phyloP scores from a whole-genome alignment of 495 filamentous ascomycete genomes.

The Neurospora sp. region DNA sequence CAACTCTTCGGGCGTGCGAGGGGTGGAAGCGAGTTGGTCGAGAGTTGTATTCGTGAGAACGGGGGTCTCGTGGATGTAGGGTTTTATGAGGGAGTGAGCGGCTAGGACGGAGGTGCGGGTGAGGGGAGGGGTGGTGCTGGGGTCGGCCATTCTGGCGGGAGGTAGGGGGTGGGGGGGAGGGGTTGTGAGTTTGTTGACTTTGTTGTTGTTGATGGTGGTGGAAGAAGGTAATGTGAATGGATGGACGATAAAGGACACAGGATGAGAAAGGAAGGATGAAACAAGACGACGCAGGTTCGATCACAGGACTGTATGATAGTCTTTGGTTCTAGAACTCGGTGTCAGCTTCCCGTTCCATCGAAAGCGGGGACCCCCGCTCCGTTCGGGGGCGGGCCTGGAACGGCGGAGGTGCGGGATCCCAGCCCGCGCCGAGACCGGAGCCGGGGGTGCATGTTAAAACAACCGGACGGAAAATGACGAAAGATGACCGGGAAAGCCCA shows the following conservation, averaged over 20 bases:
- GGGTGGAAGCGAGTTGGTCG: conserved; percentile 56
- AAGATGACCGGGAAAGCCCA: not conserved
- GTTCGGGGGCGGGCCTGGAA: not conserved
- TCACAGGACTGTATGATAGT: not conserved
- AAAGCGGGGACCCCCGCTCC: not conserved
- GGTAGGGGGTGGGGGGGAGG: too few species aligned
- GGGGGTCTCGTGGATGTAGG: conserved; percentile 73
- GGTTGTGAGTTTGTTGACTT: not conserved
- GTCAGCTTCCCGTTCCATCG: not conserved
- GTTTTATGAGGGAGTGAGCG: conserved; percentile 63
- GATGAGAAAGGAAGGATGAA: not conserved
- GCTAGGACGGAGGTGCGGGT: conserved; percentile 55
- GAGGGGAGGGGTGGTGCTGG: conserved; percentile 45
- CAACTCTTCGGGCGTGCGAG: conserved; percentile 44
- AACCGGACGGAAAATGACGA: not conserved
- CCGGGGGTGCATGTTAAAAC: not conserved
- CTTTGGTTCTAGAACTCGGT: not conserved
- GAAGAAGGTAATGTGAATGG: not conserved
- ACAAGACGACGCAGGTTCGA: not conserved
- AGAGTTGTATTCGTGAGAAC: conserved; percentile 70
- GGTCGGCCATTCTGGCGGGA: conserved; percentile 49
- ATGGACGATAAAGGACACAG: not conserved
- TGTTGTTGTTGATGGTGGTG: not conserved
- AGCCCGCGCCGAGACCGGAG: not conserved
- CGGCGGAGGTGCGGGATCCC: not conserved